Percentiles rank a stretch among this genome's conserved stretches.
Conservation (phyloP, 2,329 filamentous ascomycete genomes). For the Cladosporium sp. region DNA sequence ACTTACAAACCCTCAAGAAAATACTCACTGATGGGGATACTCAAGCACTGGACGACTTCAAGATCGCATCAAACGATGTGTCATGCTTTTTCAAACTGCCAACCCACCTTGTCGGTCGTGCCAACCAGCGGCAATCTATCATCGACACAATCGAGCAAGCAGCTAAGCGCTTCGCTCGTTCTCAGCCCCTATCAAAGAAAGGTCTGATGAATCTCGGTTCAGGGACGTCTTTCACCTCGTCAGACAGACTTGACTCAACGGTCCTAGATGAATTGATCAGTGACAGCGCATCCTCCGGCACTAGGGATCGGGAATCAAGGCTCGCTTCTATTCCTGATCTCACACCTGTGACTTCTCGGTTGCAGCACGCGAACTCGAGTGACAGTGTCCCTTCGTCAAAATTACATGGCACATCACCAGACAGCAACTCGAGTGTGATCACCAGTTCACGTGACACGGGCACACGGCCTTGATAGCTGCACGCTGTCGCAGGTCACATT, state of each 20-base stretch:
- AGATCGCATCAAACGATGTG: constrained; percentile 76
- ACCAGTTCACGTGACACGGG: not conserved
- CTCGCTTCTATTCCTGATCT: constrained; percentile 33
- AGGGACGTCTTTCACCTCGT: constrained; percentile 29
- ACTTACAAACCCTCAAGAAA: constrained; percentile 68
- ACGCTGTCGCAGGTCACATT: no score
- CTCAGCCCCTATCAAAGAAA: constrained; percentile 31
- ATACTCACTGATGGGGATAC: constrained; percentile 71
- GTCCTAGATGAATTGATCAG: constrained; percentile 41
- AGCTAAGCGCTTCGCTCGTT: constrained; percentile 55
- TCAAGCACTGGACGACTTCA: constrained; percentile 65
- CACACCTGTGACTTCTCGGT: constrained; percentile 14
- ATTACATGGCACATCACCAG: not conserved
- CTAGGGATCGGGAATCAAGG: constrained; percentile 41
- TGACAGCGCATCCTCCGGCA: constrained; percentile 50
- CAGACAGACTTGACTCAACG: constrained; percentile 25
- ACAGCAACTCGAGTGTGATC: not conserved
- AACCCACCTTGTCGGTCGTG: constrained; percentile 71
- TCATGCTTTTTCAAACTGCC: constrained; percentile 91
- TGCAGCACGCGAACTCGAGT: constrained; percentile 5
- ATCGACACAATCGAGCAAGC: constrained; percentile 72
- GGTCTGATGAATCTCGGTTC: constrained; percentile 48
- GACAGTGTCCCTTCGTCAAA: constrained; percentile 1
- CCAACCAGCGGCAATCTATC: constrained; percentile 65
- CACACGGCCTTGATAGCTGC: not conserved